phyloP scores from a whole-genome alignment of 805 yeast species.

The Blastobotrys peoriensis region DNA sequence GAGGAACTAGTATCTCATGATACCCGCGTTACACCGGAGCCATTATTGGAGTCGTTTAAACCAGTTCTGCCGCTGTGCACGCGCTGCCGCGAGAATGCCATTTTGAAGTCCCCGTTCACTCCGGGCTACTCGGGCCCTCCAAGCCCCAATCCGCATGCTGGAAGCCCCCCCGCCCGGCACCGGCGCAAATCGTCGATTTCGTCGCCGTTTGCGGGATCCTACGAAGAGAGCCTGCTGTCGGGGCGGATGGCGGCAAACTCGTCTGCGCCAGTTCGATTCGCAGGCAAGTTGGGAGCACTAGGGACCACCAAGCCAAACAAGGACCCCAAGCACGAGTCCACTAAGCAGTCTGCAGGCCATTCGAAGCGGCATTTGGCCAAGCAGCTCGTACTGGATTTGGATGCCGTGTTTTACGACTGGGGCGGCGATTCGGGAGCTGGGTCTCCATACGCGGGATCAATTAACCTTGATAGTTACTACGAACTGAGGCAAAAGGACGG shows the following conservation, averaged over 20 bases:
- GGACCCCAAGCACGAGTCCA: conserved; percentile 18
- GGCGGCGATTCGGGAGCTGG: conserved; percentile 13
- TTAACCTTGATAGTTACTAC: conserved; percentile 16
- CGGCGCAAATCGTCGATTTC: conserved; percentile 14
- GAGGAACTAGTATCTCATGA: neutral
- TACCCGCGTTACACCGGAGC: neutral
- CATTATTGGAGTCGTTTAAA: neutral
- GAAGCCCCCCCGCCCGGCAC: neutral
- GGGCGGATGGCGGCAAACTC: conserved; percentile 28
- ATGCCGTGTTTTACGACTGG: conserved; percentile 29
- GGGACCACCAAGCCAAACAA: conserved; percentile 18
- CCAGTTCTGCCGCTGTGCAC: conserved; percentile 3
- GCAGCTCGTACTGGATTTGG: conserved; percentile 23
- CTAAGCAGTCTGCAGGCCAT: conserved; percentile 19
- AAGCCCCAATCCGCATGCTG: conserved; percentile 4
- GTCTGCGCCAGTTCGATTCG: conserved; percentile 22
- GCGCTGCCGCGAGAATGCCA: conserved; percentile 1
- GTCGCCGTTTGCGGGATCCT: conserved; percentile 26
- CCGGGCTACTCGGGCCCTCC: neutral
- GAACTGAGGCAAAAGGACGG: neutral
- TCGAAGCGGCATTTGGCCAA: conserved; percentile 18
- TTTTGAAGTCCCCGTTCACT: neutral
- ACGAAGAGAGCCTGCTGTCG: conserved; percentile 29
- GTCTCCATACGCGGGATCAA: conserved; percentile 26
- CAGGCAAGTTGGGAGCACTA: conserved; percentile 26